These are phyloP conservation scores for Neopestalotiopsis clavispora DNA, from an alignment of 2,329 filamentous ascomycete species.

Conservation along the genomic window DNA sequence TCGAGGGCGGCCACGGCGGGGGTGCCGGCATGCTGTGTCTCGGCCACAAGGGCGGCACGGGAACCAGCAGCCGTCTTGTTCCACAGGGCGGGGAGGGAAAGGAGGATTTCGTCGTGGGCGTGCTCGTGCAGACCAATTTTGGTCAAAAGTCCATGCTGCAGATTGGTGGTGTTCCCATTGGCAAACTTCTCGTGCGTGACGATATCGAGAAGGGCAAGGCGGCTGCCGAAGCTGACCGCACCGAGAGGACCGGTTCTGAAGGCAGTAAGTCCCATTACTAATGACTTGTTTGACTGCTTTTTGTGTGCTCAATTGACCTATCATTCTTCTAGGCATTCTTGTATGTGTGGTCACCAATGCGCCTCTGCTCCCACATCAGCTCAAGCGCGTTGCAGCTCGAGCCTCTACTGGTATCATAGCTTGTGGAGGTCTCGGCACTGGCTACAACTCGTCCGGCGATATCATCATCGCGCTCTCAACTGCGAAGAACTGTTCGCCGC, in stretches of 20 bases:
- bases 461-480: conserved; percentile 16
- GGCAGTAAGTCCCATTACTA: neutral
- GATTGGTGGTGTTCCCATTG: conserved; percentile 14
- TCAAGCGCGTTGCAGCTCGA: conserved; percentile 13
- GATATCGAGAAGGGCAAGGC: conserved; percentile 2
- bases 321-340: neutral
- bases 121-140: conserved; percentile 10
- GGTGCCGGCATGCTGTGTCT: conserved; percentile 7
- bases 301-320: neutral
- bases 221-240: neutral
- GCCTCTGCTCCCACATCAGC: conserved; percentile 15
- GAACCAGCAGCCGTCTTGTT: conserved; percentile 1
- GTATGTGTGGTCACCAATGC: conserved; percentile 14
- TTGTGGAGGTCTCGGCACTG: neutral
- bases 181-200: conserved; percentile 11
- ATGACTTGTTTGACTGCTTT: neutral
- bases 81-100: neutral
- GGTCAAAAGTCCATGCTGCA: conserved; percentile 7
- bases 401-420: neutral
- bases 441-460: conserved; percentile 13
- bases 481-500: neutral
- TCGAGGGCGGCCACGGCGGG: conserved; percentile 14
- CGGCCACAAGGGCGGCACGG: conserved; percentile 14
- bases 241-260: conserved; percentile 8
- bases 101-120: conserved; percentile 7